Percentiles rank a stretch among this genome's conserved stretches.
Evolutionary conservation across 352 stramenopile genomes (phyloP).

Genomic region (Saprolegnia parasitica): DNA sequence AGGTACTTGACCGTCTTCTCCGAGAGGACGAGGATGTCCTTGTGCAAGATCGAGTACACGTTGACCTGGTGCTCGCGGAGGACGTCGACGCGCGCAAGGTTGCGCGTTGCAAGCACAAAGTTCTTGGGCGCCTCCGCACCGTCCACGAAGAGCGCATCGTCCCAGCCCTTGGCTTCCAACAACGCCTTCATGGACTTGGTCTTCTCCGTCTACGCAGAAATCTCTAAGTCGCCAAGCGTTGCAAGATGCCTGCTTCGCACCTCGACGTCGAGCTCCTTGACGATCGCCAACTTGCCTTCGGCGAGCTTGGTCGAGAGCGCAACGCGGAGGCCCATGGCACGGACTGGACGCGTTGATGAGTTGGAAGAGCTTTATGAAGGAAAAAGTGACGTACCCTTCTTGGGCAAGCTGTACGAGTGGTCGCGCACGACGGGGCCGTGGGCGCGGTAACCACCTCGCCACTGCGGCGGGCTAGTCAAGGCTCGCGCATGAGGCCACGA

Average conservation of each 20-base stretch:
- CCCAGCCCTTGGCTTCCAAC: constrained; percentile 68
- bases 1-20: constrained; percentile 85
- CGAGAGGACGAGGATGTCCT: constrained; percentile 82
- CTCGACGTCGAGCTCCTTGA: constrained; percentile 70
- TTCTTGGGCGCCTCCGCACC: constrained; percentile 64
- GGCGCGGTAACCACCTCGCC: constrained; percentile 78
- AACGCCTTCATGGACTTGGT: constrained; percentile 85
- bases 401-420: constrained; percentile 82
- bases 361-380: background rate
- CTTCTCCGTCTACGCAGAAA: constrained; percentile 54
- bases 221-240: background rate
- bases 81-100: constrained; percentile 81
- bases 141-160: constrained; percentile 83
- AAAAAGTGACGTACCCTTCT: constrained; percentile 46
- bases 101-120: constrained; percentile 76
- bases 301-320: constrained; percentile 82
- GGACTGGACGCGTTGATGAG: constrained; percentile 36
- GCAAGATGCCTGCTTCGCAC: constrained; percentile 46
- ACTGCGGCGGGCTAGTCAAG: constrained; percentile 56
- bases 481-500: constrained; percentile 4
- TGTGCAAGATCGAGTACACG: constrained; percentile 87
- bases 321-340: constrained; percentile 79
- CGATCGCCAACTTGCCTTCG: constrained; percentile 78
- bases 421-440: constrained; percentile 81
- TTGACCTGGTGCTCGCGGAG: constrained; percentile 86